Conservation (phyloP, 179 eudicot species). For the Spinacia oleracea region DNA sequence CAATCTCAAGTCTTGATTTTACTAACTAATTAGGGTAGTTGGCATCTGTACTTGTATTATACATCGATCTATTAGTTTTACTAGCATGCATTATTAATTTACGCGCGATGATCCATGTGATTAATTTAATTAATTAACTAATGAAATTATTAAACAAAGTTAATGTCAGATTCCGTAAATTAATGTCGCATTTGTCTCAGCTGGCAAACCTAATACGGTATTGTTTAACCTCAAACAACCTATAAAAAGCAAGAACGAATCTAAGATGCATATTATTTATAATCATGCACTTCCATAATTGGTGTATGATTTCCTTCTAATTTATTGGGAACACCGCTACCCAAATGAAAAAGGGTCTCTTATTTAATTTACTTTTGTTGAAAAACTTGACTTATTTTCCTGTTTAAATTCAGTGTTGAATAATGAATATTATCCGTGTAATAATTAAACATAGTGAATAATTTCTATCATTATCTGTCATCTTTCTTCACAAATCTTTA, state of each 20-base stretch:
- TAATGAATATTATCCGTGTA: background rate
- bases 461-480: background rate
- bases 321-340: constrained; percentile 19
- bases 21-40: too few species aligned
- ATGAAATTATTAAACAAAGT: background rate
- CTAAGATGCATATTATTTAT: constrained; percentile 2
- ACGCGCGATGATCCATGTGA: constrained; percentile 15
- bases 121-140: background rate
- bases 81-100: constrained; percentile 5
- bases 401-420: background rate
- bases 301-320: constrained; percentile 3
- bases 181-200: constrained; percentile 22
- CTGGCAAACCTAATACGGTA: constrained; percentile 28
- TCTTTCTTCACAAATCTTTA: background rate
- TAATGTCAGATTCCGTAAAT: constrained; percentile 25
- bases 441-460: background rate
- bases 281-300: constrained; percentile 12
- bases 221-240: constrained; percentile 34
- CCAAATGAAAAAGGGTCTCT: background rate
- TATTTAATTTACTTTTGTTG: background rate
- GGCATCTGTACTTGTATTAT: too few species aligned
- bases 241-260: constrained; percentile 34
- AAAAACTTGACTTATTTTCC: background rate
- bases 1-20: too few species aligned
- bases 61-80: background rate